Evolutionary conservation across 352 stramenopile genomes (phyloP), one percentile per base, ranked within the genome.

Genomic region (Pythium aquatile): DNA sequence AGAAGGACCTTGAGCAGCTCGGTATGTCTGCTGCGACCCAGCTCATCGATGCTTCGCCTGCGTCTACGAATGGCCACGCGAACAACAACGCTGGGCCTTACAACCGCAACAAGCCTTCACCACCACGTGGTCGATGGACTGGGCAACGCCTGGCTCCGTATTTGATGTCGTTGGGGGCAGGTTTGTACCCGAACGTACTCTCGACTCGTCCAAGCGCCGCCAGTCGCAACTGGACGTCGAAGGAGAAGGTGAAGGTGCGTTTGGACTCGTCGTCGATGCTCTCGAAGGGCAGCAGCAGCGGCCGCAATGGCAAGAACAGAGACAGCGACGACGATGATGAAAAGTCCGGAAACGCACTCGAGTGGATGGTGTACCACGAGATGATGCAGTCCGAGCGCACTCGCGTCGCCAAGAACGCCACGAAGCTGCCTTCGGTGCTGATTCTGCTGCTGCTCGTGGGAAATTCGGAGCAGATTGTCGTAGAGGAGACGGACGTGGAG

Each of bases 321-420:
- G 77, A 65, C 0, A 56, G 57, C 53, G 48, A 54, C 2, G 55
- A 68, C 28, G 61, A 80, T 24, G 53, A 44, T 32, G 73, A 78
- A 24, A 59, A 69, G 16, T 58, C 78, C n/a, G 55, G 32, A 28
- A 70, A 57, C 1, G 62, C 63, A 24, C 72, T 83, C 30, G 77
- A 94, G 54, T 94, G 83, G 83, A 77, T 90, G 10, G 73, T 90
- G 57, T 94, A 90, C 57, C 83, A 94, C 55, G 85, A 91, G 68
- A 94, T 94, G 85, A 90, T 90, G 79, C 85, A 94, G 61, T 87
- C 80, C 2, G 80, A 90, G 48, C 78, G 74, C 54, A 80, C 68
- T 14, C 83, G 85, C 9, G 58, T 87, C 5, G 85, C 83, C 10
- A 89, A 90, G 59, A 87, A 91, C 64, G 78, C 73, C 17, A 88